Base-by-base conservation (phyloP, 495 filamentous ascomycete species). In the Trichoderma parareesei region DNA sequence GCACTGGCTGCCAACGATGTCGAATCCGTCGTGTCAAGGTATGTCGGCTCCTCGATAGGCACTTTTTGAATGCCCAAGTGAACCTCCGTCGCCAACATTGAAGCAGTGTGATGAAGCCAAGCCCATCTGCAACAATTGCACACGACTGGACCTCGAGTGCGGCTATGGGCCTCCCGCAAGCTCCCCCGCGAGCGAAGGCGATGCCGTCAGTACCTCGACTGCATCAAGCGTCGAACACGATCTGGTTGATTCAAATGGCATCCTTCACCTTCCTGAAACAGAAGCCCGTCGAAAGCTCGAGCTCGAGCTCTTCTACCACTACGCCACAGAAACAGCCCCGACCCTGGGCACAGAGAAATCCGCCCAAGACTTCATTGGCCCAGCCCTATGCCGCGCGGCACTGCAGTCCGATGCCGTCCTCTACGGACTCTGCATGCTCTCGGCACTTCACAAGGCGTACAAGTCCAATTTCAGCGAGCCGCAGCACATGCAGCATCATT, bases 41-140 rank as follows among this genome's bases (percentile, higher is more conserved):
- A 57, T 35, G 53, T 11, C 6, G 8, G 13, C 9, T 57, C 53
- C 18, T 35, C 18, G 1, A 57, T 57, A 9, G 37, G 27, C 14
- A 14, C 33, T 11, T 37, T 5, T 9, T 35, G 11, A 18, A 9
- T 35, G 8, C 13, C 53, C 27, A 35, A 10, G 27, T 35, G 5
- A 27, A 33, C 11, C 5, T 33, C 1, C 27, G 27, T 27, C 27
- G 27, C 27, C 27, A 55, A 46, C 20, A 18, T 49, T 37, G 9
- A 38, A 35, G 5, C 18, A 79, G 75, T 79, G 77, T 46, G 72
- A 79, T 60, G 77, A 79, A 62, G 67, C 67, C 61, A 71, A 75
- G n/a, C 77, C 77, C 10, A 60, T 71, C 0, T 79, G 77, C 57
- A 67, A 72, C 63, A 71, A 70, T 61, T 79, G 77, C 64, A 65